phyloP scores from a whole-genome alignment of 495 filamentous ascomycete genomes.

The Elaphomyces granulatus region DNA sequence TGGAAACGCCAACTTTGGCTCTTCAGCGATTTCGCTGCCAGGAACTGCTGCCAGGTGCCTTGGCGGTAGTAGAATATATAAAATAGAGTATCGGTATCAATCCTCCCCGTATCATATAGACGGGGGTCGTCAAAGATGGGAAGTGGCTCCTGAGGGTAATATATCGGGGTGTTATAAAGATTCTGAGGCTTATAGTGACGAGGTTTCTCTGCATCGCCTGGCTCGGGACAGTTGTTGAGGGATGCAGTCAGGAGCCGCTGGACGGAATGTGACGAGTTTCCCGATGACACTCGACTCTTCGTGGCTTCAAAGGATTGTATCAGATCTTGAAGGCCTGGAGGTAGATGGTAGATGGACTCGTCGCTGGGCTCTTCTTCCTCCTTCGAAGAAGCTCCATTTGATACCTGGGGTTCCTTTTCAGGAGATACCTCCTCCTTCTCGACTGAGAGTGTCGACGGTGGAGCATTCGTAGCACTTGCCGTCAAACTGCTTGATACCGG shows the following conservation, averaged over 20 bases:
- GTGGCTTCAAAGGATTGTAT: constrained; percentile 80
- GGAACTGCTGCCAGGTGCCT: constrained; percentile 85
- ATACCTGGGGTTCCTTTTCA: constrained; percentile 13
- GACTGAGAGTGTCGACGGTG: constrained; percentile 28
- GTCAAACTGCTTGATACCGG: constrained; percentile 8
- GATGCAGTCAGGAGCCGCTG: constrained; percentile 61
- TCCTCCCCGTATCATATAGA: constrained; percentile 57
- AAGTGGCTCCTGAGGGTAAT: constrained; percentile 86
- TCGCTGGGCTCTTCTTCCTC: constrained; percentile 22
- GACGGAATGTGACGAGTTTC: constrained; percentile 44
- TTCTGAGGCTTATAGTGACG: constrained; percentile 70
- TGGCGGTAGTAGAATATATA: constrained; percentile 99
- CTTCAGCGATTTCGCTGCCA: constrained; percentile 92
- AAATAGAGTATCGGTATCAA: constrained; percentile 94
- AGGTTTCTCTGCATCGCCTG: constrained; percentile 66
- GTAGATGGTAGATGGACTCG: constrained; percentile 92
- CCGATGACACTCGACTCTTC: constrained; percentile 44
- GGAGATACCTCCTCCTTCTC: constrained; percentile 28
- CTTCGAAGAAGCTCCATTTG: constrained; percentile 25
- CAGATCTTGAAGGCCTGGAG: constrained; percentile 75
- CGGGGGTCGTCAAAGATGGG: constrained; percentile 80
- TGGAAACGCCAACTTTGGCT: constrained; percentile 98
- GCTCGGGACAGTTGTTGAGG: constrained; percentile 53
- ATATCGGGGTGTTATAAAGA: constrained; percentile 60
- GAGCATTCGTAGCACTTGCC: constrained; percentile 18